Evolutionary conservation across 306 rosid genomes (phyloP).

Genomic region (Prunus armeniaca): DNA sequence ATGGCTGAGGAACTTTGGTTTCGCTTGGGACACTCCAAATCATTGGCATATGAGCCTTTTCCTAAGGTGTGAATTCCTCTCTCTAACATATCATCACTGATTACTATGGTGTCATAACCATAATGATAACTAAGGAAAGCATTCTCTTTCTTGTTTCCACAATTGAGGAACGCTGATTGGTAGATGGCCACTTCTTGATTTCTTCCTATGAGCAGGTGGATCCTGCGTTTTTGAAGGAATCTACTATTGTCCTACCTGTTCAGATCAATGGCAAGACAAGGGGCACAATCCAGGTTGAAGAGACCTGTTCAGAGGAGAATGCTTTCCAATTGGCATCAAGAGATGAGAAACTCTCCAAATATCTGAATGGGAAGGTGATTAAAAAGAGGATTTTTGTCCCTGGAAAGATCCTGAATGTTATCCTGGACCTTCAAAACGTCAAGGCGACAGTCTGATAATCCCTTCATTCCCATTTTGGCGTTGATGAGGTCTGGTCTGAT

Average conservation of each 20-base stretch:
- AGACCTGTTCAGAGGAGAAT: conserved; percentile 80
- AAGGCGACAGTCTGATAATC: conserved; percentile 46
- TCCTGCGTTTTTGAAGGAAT: conserved; percentile 71
- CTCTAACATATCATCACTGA: neutral
- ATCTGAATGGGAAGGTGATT: conserved; percentile 56
- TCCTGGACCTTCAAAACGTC: conserved; percentile 63
- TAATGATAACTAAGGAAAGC: too few relatives aligned
- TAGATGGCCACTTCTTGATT: neutral
- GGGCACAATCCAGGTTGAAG: conserved; percentile 85
- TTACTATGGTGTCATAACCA: too few relatives aligned
- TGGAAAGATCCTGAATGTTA: conserved; percentile 82
- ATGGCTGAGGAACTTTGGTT: conserved; percentile 95
- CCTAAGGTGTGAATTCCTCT: conserved; percentile 59
- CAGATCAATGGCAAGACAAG: conserved; percentile 96
- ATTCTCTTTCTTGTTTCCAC: too few relatives aligned
- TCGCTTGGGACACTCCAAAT: conserved; percentile 79
- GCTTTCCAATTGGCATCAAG: conserved; percentile 62
- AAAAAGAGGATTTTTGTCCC: conserved; percentile 81
- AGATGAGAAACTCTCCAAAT: conserved; percentile 81
- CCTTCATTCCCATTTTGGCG: neutral
- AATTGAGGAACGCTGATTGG: neutral
- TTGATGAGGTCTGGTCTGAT: neutral
- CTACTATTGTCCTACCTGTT: conserved; percentile 70
- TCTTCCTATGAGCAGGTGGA: conserved; percentile 47
- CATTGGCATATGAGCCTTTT: conserved; percentile 73